These are phyloP conservation scores for Candida xyloterini DNA, from an alignment of 805 yeast species.

Conservation along the genomic window DNA sequence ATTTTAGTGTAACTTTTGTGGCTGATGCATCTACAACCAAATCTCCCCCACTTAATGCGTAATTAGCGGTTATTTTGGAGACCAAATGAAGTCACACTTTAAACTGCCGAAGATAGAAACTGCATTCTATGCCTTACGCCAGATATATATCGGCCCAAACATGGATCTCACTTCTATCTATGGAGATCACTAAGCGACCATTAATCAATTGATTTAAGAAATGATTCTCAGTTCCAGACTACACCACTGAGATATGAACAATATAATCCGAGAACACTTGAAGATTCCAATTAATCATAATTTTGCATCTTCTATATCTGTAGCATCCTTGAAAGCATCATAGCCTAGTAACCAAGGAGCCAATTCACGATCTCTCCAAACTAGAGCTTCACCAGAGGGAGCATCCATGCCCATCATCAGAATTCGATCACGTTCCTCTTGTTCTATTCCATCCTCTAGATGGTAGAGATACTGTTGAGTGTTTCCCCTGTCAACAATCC, in stretches of 20 bases:
- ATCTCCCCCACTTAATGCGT: slow-evolving; percentile 6
- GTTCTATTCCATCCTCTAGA: slow-evolving; percentile 30
- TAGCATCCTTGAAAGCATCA: slow-evolving; percentile 28
- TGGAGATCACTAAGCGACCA: no score
- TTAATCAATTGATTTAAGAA: no score
- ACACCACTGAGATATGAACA: background rate
- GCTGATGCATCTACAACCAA: background rate
- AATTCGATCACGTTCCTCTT: slow-evolving; percentile 24
- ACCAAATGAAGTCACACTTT: no score
- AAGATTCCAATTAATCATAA: background rate
- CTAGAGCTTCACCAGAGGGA: slow-evolving; percentile 22
- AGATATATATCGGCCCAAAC: no score
- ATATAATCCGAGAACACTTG: no score
- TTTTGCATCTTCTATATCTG: slow-evolving; percentile 1
- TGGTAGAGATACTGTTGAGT: slow-evolving; percentile 27
- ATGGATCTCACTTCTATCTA: no score
- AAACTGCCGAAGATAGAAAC: no score
- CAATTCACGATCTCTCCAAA: slow-evolving; percentile 30
- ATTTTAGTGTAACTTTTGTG: no score
- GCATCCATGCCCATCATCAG: slow-evolving; percentile 16
- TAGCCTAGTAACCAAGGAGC: slow-evolving; percentile 30
- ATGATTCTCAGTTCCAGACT: slow-evolving; percentile 11
- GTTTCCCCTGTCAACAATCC: slow-evolving; percentile 25
- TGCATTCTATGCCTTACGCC: no score
- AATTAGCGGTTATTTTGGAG: no score